These are phyloP conservation scores for Arachis hypogaea DNA, from an alignment of 306 rosid species.

Conservation along the genomic window DNA sequence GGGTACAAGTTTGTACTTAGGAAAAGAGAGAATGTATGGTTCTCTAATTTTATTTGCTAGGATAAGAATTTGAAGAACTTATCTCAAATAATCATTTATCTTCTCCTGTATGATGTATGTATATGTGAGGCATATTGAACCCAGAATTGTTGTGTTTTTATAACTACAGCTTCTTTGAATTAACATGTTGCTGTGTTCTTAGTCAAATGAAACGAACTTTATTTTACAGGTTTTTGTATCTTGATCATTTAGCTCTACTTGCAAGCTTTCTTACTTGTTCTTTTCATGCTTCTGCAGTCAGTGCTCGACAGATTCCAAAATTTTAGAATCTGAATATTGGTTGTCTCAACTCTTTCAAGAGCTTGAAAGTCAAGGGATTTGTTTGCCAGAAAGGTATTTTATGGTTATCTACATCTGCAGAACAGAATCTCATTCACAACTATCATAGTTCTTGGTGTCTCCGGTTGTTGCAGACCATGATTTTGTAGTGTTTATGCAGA, in stretches of 20 bases:
- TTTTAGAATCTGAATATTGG: slow-evolving; percentile 63
- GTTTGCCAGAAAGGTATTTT: slow-evolving; percentile 78
- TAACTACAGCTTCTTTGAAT: neutral
- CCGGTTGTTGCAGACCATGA: slow-evolving; percentile 52
- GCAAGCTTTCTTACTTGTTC: slow-evolving; percentile 28
- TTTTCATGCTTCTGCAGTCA: slow-evolving; percentile 53
- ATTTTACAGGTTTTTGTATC: neutral
- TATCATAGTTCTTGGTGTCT: slow-evolving; percentile 37
- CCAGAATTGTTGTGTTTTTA: neutral
- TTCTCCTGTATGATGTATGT: neutral
- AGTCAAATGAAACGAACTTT: slow-evolving; percentile 19
- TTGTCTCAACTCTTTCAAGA: slow-evolving; percentile 58
- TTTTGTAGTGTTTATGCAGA: slow-evolving; percentile 68
- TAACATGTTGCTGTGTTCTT: neutral
- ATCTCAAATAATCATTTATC: no score
- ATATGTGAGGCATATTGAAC: neutral
- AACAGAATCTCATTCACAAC: slow-evolving; percentile 3
- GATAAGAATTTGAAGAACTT: no score
- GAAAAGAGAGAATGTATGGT: no score
- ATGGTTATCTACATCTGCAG: slow-evolving; percentile 13
- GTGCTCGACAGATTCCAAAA: slow-evolving; percentile 42
- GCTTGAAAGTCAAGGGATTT: slow-evolving; percentile 69
- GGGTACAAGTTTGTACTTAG: no score
- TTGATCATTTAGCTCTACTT: slow-evolving; percentile 3
- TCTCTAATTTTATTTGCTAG: no score